A percentile compares a stretch with the other conserved stretches of the same genome.
phyloP scores from a whole-genome alignment of 495 filamentous ascomycete genomes.

The Pyronema domesticum region DNA sequence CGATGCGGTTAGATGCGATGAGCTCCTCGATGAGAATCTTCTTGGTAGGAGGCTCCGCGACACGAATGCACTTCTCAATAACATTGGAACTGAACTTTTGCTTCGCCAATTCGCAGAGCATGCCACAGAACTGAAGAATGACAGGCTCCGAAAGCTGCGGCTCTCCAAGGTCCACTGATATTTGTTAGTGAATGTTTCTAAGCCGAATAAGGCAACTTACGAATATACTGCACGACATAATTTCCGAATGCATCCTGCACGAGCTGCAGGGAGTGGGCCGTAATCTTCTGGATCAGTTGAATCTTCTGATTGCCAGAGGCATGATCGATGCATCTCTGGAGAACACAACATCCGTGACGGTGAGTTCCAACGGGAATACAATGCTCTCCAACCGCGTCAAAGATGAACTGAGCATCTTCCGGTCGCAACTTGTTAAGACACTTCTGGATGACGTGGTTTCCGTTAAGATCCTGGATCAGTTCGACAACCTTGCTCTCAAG shows the following conservation, averaged over 20 bases:
- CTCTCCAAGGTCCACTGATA: slow-evolving; percentile 59
- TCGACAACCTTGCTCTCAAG: slow-evolving; percentile 66
- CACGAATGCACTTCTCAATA: slow-evolving; percentile 90
- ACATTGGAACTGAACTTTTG: slow-evolving; percentile 99
- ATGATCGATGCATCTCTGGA: slow-evolving; percentile 96
- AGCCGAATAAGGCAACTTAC: slow-evolving; percentile 6
- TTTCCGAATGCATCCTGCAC: slow-evolving; percentile 97
- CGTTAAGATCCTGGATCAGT: slow-evolving; percentile 89
- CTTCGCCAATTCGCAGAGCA: slow-evolving; percentile 62
- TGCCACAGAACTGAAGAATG: slow-evolving; percentile 54
- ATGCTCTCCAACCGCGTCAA: slow-evolving; percentile 69
- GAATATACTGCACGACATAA: slow-evolving; percentile 95
- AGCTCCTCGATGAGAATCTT: slow-evolving; percentile 63
- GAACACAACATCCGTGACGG: slow-evolving; percentile 91
- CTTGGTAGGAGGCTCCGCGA: slow-evolving; percentile 47
- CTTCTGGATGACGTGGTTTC: slow-evolving; percentile 98
- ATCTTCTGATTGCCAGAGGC: slow-evolving; percentile 76
- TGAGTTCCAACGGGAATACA: slow-evolving; percentile 90
- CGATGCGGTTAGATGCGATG: slow-evolving; percentile 61
- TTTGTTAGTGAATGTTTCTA: slow-evolving; percentile 6
- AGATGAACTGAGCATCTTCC: slow-evolving; percentile 79
- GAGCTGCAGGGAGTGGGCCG: slow-evolving; percentile 56
- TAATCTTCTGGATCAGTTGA: slow-evolving; percentile 72
- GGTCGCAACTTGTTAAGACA: slow-evolving; percentile 81
- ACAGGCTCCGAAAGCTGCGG: slow-evolving; percentile 66